Conservation (phyloP, 352 stramenopile species). For the Peronosclerospora sorghi region DNA sequence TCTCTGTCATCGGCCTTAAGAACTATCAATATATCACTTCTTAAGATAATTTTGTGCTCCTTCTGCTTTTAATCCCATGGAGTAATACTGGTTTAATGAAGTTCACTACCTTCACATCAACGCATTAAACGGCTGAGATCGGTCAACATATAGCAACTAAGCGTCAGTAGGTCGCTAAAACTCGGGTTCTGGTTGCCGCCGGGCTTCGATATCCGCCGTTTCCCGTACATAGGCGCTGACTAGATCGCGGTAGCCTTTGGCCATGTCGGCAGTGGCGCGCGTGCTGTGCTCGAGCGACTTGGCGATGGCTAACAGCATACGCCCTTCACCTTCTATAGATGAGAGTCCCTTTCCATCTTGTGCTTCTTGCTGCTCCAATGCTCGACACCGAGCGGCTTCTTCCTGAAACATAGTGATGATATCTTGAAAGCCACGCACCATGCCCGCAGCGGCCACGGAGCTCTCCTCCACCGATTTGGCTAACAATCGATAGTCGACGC, state of each 20-base stretch:
- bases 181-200: conserved; percentile 1
- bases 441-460: conserved; percentile 29
- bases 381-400: conserved; percentile 15
- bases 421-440: conserved; percentile 35
- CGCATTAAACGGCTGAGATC: too few species aligned
- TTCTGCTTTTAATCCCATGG: too few species aligned
- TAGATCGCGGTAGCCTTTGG: conserved; percentile 29
- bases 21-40: too few species aligned
- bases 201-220: conserved; percentile 1
- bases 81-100: too few species aligned
- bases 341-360: neutral
- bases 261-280: conserved; percentile 31
- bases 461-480: conserved; percentile 40
- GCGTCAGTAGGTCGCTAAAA: too few species aligned
- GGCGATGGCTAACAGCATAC: conserved; percentile 25
- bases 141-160: too few species aligned
- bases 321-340: conserved; percentile 16
- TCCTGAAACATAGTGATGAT: conserved; percentile 26
- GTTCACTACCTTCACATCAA: too few species aligned
- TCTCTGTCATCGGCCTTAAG: too few species aligned
- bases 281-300: conserved; percentile 36
- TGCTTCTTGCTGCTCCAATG: conserved; percentile 9
- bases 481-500: conserved; percentile 20
- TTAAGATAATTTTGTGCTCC: too few species aligned
- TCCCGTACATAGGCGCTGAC: conserved; percentile 21